Base-by-base conservation (phyloP, 805 yeast genomes). In the Candida lessepsii region DNA sequence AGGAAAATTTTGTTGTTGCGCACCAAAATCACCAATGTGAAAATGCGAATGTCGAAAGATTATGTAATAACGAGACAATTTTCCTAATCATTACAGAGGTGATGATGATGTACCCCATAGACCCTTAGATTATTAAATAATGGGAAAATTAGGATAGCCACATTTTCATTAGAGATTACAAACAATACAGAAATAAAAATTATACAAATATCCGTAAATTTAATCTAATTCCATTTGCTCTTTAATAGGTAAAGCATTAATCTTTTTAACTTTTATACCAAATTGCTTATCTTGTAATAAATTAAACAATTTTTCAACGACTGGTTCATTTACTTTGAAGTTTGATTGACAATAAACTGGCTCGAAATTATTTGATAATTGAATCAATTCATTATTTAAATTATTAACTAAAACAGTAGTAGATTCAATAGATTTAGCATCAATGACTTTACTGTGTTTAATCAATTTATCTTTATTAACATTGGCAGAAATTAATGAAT, bases 271-370 rank as follows among this genome's bases (percentile, higher is more conserved):
- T 47, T 67, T 71, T 44, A 83, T 63, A 61, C 91, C 91, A 49
- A 81, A 83, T 61, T 86, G 74, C 51, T 73, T 69, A 57, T 83
- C 91, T 59, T 80, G 79, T 19, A 77, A 66, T 52, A 84, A 65
- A 46, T 76, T 73, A 41, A 77, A 73, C 58, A 86, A 69, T 13
- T 35, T 15, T 17, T 45, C 44, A 11, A 47, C 21, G 2, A 44
- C 28, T 2, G 37, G 37, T 26, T 47, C 78, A 21, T 71, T 61
- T 41, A 91, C 63, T 60, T 82, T 82, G 64, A 70, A 81, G 29
- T 76, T 68, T 19, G 96, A 86, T 58, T 90, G 96, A 31, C 86
- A 83, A 93, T 95, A 93, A 50, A 87, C 78, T 52, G 96, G 90
- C 44, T 76, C 73, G 39, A 81, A 73, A 18, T 82, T 71, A 52